Evolutionary conservation across 768 basidiomycete genomes (phyloP).

Genomic region (Lyophyllum decastes): DNA sequence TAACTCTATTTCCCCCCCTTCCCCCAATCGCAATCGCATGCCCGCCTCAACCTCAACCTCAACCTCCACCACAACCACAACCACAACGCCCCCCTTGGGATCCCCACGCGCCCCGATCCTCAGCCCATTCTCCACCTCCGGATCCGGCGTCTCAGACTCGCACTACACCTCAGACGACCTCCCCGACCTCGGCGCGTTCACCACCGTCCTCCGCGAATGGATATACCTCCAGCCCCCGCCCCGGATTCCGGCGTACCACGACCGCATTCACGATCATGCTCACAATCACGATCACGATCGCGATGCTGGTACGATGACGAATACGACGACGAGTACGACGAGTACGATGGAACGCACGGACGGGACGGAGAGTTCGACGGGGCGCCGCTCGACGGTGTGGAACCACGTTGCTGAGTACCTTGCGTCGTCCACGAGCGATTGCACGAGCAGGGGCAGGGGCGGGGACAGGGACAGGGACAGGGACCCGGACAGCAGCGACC

Average conservation of each 20-base stretch:
- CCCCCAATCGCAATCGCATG: too few species aligned
- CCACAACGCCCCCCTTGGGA: too few species aligned
- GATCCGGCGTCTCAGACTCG: constrained; percentile 27
- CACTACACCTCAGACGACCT: constrained; percentile 62
- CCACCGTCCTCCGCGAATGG: constrained; percentile 67
- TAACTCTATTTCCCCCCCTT: too few species aligned
- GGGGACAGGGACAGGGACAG: too few species aligned
- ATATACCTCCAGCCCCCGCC: constrained; percentile 53
- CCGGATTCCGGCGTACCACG: constrained; percentile 29
- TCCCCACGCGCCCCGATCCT: neutral
- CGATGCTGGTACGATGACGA: too few species aligned
- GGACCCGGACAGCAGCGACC: neutral
- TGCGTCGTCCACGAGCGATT: too few species aligned
- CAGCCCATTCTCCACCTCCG: neutral
- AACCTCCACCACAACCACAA: neutral
- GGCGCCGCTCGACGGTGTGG: constrained; percentile 65
- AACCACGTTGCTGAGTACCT: constrained; percentile 64
- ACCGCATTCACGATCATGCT: neutral
- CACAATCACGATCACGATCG: too few species aligned
- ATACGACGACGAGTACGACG: too few species aligned
- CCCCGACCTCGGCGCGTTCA: constrained; percentile 76
- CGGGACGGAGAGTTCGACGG: constrained; percentile 7
- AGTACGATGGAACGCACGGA: neutral
- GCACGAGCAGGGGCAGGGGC: too few species aligned
- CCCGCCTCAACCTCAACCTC: neutral